A percentile compares a stretch with the other conserved stretches of the same genome.
Evolutionary conservation across 306 rosid genomes (phyloP).

Genomic region (Acacia crassicarpa): DNA sequence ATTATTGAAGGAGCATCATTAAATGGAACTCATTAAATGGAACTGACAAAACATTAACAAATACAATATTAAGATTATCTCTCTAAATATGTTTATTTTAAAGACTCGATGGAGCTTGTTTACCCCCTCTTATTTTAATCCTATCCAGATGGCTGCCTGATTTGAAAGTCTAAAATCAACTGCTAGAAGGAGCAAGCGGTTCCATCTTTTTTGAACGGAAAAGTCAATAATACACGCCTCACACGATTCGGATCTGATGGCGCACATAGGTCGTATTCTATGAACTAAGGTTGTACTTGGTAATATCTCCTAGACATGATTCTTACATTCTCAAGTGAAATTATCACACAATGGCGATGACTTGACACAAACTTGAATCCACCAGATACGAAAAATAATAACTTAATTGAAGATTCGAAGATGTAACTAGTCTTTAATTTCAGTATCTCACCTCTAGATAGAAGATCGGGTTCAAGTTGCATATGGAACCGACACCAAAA

Average conservation of each 20-base stretch:
- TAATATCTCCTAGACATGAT: neutral
- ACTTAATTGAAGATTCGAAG: neutral
- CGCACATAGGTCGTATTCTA: neutral
- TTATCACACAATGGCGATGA: neutral
- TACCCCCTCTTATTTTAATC: too few species aligned
- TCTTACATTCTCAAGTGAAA: too few species aligned
- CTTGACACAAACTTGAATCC: neutral
- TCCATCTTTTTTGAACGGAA: neutral
- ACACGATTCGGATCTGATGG: neutral
- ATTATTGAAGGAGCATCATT: too few species aligned
- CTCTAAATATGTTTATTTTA: too few species aligned
- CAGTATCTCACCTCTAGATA: neutral
- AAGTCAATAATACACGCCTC: neutral
- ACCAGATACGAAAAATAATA: neutral
- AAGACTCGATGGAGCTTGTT: too few species aligned
- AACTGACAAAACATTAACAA: too few species aligned
- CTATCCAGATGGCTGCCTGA: too few species aligned
- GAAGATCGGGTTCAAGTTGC: neutral
- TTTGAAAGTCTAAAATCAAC: neutral
- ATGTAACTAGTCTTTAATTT: neutral
- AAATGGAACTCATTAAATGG: too few species aligned
- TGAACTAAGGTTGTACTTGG: neutral
- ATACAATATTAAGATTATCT: too few species aligned
- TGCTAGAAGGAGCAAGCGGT: neutral
- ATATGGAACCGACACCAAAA: neutral